Evolutionary conservation across 352 stramenopile species (phyloP).

Genomic region (Phytophthora fragariaefolia): DNA sequence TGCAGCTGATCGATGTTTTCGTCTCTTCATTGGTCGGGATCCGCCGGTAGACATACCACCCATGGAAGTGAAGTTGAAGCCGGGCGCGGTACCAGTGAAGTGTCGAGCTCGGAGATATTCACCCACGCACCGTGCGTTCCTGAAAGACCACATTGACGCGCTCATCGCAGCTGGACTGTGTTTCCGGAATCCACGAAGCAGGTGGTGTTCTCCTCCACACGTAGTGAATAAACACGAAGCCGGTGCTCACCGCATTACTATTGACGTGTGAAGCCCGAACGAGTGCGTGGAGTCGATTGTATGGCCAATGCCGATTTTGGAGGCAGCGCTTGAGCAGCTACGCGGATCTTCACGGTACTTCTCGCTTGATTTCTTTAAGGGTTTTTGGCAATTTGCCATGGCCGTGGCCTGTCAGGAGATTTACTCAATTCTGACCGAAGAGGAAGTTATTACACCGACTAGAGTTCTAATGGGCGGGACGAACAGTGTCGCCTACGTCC

Average conservation of each 20-base stretch:
- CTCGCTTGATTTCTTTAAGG: constrained; percentile 24
- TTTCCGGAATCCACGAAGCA: constrained; percentile 9
- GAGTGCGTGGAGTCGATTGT: constrained; percentile 13
- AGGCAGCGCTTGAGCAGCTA: constrained; percentile 6
- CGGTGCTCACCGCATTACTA: constrained; percentile 3
- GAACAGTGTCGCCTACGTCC: background rate
- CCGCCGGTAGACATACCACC: constrained; percentile 21
- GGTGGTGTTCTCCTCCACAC: constrained; percentile 7
- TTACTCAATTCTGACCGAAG: constrained; percentile 22
- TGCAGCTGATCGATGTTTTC: constrained; percentile 23
- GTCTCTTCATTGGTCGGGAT: constrained; percentile 8
- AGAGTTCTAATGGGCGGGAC: background rate
- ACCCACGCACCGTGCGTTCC: constrained; percentile 2
- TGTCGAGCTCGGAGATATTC: constrained; percentile 17
- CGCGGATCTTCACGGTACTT: constrained; percentile 21
- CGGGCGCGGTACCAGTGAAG: background rate
- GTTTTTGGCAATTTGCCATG: constrained; percentile 26
- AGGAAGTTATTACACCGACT: constrained; percentile 18
- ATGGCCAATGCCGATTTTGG: constrained; percentile 20
- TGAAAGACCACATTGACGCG: background rate
- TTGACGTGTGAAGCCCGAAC: constrained; percentile 17
- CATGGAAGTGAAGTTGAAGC: constrained; percentile 15
- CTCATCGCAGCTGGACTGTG: constrained; percentile 13
- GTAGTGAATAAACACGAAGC: constrained; percentile 16
- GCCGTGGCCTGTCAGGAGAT: constrained; percentile 6